These are phyloP conservation scores for Phytomonas francai DNA, from an alignment of 208 protist genomes.

Conservation along the genomic window DNA sequence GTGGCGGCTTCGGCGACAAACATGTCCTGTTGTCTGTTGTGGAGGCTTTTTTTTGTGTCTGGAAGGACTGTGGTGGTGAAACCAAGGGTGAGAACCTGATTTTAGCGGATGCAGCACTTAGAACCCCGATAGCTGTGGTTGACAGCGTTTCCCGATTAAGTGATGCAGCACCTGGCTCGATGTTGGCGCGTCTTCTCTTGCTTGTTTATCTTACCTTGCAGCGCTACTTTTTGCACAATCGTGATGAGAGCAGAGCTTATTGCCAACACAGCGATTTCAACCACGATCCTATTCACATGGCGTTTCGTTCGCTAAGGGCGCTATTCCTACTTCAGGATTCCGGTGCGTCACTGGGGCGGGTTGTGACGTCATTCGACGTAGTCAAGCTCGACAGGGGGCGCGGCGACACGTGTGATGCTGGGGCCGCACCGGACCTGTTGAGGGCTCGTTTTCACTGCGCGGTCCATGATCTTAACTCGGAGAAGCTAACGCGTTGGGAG, in stretches of 20 bases:
- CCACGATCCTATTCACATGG: neutral
- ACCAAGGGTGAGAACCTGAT: neutral
- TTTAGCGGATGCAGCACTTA: neutral
- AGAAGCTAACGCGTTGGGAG: slow-evolving; percentile 22
- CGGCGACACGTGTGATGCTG: neutral
- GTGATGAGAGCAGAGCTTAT: neutral
- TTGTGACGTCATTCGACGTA: neutral
- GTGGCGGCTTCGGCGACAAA: neutral
- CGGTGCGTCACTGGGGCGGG: neutral
- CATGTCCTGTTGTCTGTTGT: slow-evolving; percentile 14
- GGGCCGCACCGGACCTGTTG: neutral
- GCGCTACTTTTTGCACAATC: neutral
- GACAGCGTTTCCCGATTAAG: neutral
- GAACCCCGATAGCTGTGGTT: neutral
- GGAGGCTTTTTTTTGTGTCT: slow-evolving; percentile 38
- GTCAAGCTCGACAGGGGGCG: neutral
- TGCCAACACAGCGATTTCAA: neutral
- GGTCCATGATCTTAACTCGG: neutral
- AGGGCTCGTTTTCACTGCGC: neutral
- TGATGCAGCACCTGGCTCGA: neutral
- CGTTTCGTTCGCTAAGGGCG: neutral
- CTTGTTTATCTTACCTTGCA: neutral
- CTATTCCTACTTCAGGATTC: neutral
- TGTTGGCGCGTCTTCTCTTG: neutral
- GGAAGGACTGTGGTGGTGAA: slow-evolving; percentile 14